Evolutionary conservation across 768 basidiomycete species (phyloP), one percentile per base, ranked within the genome.

Genomic region (Tylopilus plumbeoviolaceoides): DNA sequence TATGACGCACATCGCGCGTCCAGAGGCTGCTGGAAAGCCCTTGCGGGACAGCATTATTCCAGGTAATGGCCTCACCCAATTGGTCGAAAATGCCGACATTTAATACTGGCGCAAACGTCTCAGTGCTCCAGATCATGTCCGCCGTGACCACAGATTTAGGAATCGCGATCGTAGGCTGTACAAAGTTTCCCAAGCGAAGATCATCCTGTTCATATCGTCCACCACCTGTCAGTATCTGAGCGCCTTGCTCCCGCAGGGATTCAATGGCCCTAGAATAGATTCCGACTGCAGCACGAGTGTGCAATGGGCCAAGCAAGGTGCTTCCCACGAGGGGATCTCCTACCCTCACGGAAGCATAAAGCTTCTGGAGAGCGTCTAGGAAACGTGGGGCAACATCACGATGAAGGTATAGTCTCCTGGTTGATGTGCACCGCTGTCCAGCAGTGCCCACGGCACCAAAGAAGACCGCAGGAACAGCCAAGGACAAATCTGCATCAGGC

Each of bases 21-120:
- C 95, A 98, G 2, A 97, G 75, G 55, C 89, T 89, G 63, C 90
- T 91, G 41, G 90, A 92, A 53, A 95, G 72, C n/a, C 93, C 93
- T 79, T 85, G 92, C 12, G 87, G 87, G 48, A 95, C 93, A 39
- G 78, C 80, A 68, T 95, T 95, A 68, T 95, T 95, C 85, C 87
- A 91, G 64, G 75, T 75, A 67, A 97, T 93, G 11, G 91, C 91
- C 69, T 92, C 76, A 58, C 91, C 88, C 11, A 94, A 73, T 59
- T 89, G 80, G 62, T 95, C 89, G 69, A 97, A 98, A 44, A 91
- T 74, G 15, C 84, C 85, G 27, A 89, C 90, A 59, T 89, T 89
- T 53, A 97, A 71, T 48, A 98, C 83, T n/a, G 92, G 91, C 27
- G 89, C 92, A 70, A 95, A 94, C 1, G 84, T 87, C 69, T 92